Conservation (phyloP, 2,329 filamentous ascomycete species). For the Epichloe sp. region DNA sequence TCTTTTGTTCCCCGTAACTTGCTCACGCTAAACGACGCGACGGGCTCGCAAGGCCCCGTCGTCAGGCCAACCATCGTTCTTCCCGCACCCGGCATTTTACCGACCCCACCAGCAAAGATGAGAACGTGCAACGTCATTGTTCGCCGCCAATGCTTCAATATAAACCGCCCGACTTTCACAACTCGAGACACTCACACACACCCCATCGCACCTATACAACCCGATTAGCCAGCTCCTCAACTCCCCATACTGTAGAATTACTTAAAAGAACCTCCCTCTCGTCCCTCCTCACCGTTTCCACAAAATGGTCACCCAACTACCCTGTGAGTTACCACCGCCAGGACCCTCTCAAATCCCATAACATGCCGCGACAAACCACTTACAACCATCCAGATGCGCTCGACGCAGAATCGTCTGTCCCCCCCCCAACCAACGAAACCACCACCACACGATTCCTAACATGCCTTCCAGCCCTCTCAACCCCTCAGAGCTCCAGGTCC, state of each 20-base stretch:
- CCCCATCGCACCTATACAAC: background rate
- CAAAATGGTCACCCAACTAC: conserved; percentile 35
- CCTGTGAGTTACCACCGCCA: conserved; percentile 25
- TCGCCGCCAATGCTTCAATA: background rate
- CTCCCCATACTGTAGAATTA: background rate
- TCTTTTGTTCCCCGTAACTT: too few species aligned
- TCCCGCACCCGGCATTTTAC: conserved; percentile 1
- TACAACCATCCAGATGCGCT: conserved; percentile 58
- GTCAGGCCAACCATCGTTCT: conserved; percentile 6
- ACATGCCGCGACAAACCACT: background rate
- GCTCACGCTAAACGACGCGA: background rate
- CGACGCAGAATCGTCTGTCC: conserved; percentile 78
- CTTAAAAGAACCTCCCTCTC: background rate
- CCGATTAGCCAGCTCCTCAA: background rate
- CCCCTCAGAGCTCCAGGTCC: conserved; percentile 79
- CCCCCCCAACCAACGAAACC: background rate
- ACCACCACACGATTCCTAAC: background rate
- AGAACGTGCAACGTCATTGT: conserved; percentile 1
- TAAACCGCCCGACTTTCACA: background rate
- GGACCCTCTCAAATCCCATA: background rate
- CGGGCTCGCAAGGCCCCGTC: background rate
- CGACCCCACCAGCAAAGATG: background rate
- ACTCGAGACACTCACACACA: too few species aligned
- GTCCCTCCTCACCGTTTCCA: conserved; percentile 1
- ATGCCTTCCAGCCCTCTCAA: conserved; percentile 57